Evolutionary conservation across 2,329 filamentous ascomycete species (phyloP).

Genomic region (Verticillium klebahnii): DNA sequence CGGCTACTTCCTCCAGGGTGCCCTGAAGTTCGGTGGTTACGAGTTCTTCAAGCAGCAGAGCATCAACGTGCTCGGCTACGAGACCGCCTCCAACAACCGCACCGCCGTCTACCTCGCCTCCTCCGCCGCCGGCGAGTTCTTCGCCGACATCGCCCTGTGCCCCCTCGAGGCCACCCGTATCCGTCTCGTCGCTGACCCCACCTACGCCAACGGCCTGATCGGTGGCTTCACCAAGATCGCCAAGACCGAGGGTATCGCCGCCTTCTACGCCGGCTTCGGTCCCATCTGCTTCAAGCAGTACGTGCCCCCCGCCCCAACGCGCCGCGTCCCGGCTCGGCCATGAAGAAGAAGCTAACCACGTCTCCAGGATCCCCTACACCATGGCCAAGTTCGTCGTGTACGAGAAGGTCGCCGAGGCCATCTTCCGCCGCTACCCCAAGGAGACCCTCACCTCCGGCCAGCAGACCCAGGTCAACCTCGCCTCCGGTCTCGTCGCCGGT

Average conservation of each 20-base stretch:
- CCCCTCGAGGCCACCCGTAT: constrained; percentile 91
- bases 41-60: constrained; percentile 94
- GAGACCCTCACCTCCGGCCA: constrained; percentile 58
- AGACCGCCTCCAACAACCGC: constrained; percentile 73
- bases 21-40: constrained; percentile 91
- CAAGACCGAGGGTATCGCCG: constrained; percentile 75
- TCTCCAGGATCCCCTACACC: constrained; percentile 75
- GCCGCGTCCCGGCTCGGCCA: not conserved
- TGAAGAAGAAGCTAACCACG: constrained; percentile 1
- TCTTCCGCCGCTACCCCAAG: constrained; percentile 70
- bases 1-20: constrained; percentile 91
- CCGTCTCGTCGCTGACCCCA: constrained; percentile 84
- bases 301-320: constrained; percentile 23
- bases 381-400: constrained; percentile 94
- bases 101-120: constrained; percentile 77
- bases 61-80: constrained; percentile 75
- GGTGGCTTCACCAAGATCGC: constrained; percentile 79
- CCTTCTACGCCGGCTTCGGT: constrained; percentile 89
- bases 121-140: constrained; percentile 61
- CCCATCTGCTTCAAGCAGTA: constrained; percentile 80
- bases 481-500: constrained; percentile 49
- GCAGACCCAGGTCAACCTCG: constrained; percentile 79
- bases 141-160: constrained; percentile 79
- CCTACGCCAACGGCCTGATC: constrained; percentile 75
- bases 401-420: constrained; percentile 77